These are phyloP conservation scores for Cordyceps javanica DNA, from an alignment of 2,329 filamentous ascomycete genomes.

Conservation along the genomic window DNA sequence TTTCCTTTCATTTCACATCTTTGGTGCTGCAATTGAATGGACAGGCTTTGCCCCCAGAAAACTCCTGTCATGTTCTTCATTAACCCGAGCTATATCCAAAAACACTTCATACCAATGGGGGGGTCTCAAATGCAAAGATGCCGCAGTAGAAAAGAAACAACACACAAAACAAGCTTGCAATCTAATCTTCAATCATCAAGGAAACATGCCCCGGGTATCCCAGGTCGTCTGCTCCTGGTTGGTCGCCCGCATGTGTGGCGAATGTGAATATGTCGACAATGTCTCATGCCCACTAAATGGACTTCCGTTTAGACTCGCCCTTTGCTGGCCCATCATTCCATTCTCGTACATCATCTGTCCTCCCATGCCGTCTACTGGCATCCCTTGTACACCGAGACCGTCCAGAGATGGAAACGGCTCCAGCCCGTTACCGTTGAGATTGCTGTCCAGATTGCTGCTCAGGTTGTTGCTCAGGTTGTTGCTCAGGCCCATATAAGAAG, in stretches of 20 bases:
- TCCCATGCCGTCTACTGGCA: constrained; percentile 19
- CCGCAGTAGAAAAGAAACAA: background rate
- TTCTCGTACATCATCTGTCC: constrained; percentile 25
- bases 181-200: background rate
- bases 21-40: too few relatives aligned
- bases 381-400: constrained; percentile 26
- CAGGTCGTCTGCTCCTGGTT: constrained; percentile 19
- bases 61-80: background rate
- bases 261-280: constrained; percentile 28
- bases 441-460: background rate
- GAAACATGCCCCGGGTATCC: constrained; percentile 18
- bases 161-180: background rate
- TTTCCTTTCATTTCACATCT: too few relatives aligned
- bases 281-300: constrained; percentile 32
- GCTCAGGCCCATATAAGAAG: constrained; percentile 19
- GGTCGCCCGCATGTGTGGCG: constrained; percentile 25
- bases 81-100: background rate
- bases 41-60: too few relatives aligned
- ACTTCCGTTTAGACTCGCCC: constrained; percentile 25
- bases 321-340: constrained; percentile 24
- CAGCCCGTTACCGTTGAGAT: constrained; percentile 14
- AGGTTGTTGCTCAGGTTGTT: constrained; percentile 14
- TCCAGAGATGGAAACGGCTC: constrained; percentile 29
- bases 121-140: background rate
- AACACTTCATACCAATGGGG: background rate